phyloP scores from a whole-genome alignment of 2,329 filamentous ascomycete genomes.

The Xylariales sp. region DNA sequence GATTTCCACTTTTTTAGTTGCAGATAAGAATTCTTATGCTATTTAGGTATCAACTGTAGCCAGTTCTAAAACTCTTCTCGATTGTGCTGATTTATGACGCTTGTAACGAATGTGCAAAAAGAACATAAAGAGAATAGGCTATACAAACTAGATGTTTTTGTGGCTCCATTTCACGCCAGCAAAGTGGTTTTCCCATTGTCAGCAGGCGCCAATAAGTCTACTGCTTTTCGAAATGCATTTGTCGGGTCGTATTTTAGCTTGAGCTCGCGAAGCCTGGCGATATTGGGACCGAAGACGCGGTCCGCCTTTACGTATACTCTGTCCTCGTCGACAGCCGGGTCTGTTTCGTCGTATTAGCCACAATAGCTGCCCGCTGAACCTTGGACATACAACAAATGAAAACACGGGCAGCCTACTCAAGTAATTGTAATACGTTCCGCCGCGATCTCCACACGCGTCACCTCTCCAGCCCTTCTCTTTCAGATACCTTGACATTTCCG shows the following conservation, averaged over 20 bases:
- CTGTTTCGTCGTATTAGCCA: neutral
- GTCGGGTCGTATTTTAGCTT: slow-evolving; percentile 28
- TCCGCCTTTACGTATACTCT: slow-evolving; percentile 10
- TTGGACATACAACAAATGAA: neutral
- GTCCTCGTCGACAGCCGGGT: slow-evolving; percentile 3
- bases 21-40: too few species aligned
- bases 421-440: slow-evolving; percentile 8
- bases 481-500: slow-evolving; percentile 17
- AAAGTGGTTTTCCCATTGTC: too few species aligned
- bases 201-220: slow-evolving; percentile 1
- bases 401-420: slow-evolving; percentile 7
- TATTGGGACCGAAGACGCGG: slow-evolving; percentile 26
- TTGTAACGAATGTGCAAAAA: too few species aligned
- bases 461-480: slow-evolving; percentile 5
- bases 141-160: too few species aligned
- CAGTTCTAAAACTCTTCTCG: too few species aligned
- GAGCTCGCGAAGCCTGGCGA: slow-evolving; percentile 22
- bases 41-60: too few species aligned
- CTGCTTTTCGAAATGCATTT: slow-evolving; percentile 27
- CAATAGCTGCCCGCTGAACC: neutral
- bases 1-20: too few species aligned
- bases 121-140: too few species aligned
- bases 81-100: too few species aligned
- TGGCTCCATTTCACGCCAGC: too few species aligned
- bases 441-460: slow-evolving; percentile 1